Base-by-base conservation (phyloP, 1,139 yeast genomes). In the Kodamaea plutei region DNA sequence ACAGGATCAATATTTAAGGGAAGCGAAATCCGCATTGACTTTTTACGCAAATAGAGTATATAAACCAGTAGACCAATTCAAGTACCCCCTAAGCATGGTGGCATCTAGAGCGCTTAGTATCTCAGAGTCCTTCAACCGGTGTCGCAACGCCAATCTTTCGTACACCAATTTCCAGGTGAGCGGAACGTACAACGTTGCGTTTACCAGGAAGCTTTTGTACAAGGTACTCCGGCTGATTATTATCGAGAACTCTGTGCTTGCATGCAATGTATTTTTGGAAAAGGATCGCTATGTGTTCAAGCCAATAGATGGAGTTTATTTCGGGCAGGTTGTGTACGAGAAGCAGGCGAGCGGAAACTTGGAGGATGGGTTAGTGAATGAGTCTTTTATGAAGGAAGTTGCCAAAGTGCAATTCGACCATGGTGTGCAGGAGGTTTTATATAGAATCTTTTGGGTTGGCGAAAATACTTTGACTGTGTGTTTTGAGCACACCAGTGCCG, bases 401-500 rank as follows among this genome's bases (percentile, higher is more conserved):
- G 56, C 55, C 27, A 35, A 37, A 1, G 40, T 48, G 17, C 12
- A 17, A 9, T 64, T 66, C 35, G 29, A 37, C 2, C 44, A 62
- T 21, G 48, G 54, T 25, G 35, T 31, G n/a, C 44, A 56, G 4
- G 39, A 42, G 22, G 67, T 69, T 1, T 44, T 63, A 15, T 57
- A 66, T 38, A 54, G 50, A 28, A 28, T 64, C 32, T 31, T 60
- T 8, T 23, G 45, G 10, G 38, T 55, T 9, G 61, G 56, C 1
- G 30, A 40, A 0, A 28, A 35, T 15, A 40, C 53, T 9, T 37
- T 65, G 21, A 46, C 57, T 4, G 58, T 44, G 3, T 51, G 52
- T 0, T 54, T 62, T 21, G 73, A 67, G 27, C 73, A 67, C 38
- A 56, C 70, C 1, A 50, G 64, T 15, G 58, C 55, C 8, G 73